These are phyloP conservation scores for Trametes cingulata DNA, from an alignment of 768 basidiomycete genomes.

Conservation along the genomic window DNA sequence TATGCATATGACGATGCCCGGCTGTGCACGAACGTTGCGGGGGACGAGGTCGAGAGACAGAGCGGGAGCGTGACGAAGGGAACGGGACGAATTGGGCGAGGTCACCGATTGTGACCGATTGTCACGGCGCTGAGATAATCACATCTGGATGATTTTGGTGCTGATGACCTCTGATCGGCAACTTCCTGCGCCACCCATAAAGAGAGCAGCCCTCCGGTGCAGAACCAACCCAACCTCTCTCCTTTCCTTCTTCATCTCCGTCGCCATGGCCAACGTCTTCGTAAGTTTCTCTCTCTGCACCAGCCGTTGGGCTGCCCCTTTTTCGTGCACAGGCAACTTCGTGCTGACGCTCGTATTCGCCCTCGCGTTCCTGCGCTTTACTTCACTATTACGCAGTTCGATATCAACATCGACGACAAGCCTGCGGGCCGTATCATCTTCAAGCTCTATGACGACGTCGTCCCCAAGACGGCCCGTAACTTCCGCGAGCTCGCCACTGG, in stretches of 20 bases:
- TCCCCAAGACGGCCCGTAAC: conserved; percentile 75
- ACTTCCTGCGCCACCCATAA: conserved; percentile 24
- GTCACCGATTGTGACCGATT: conserved; percentile 30
- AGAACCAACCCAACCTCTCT: conserved; percentile 19
- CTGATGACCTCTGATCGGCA: conserved; percentile 28
- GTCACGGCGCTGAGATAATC: conserved; percentile 27
- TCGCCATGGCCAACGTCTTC: conserved; percentile 40
- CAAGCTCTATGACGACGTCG: conserved; percentile 80
- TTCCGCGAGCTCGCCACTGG: conserved; percentile 90
- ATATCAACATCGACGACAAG: conserved; percentile 50
- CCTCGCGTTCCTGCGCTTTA: neutral
- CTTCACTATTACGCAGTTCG: conserved; percentile 49
- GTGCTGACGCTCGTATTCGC: neutral
- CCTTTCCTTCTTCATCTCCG: conserved; percentile 19
- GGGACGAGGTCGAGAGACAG: neutral
- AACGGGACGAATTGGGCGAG: conserved; percentile 1
- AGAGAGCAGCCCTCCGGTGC: conserved; percentile 13
- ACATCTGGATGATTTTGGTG: conserved; percentile 23
- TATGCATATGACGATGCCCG: neutral
- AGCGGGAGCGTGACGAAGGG: neutral
- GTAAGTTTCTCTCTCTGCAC: conserved; percentile 31
- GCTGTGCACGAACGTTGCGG: neutral
- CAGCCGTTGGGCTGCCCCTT: neutral
- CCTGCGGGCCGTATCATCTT: conserved; percentile 66
- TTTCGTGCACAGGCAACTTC: neutral